Evolutionary conservation across 768 basidiomycete genomes (phyloP).

Genomic region (Pholiota microspora): DNA sequence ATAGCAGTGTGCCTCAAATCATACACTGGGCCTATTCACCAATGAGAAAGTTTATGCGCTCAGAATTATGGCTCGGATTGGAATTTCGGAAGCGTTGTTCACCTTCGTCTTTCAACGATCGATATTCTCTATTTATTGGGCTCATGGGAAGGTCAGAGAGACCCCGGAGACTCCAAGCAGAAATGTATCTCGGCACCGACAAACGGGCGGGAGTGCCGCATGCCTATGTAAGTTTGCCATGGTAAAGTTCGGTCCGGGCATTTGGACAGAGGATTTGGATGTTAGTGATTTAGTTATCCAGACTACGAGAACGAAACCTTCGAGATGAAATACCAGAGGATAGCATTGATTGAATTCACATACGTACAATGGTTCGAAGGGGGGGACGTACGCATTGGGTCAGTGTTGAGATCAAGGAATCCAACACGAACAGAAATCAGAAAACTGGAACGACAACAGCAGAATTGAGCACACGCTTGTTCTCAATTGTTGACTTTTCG

Average conservation of each 20-base stretch:
- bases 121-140: background rate
- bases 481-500: background rate
- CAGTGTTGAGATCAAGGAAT: background rate
- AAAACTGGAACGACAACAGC: background rate
- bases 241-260: too few species aligned
- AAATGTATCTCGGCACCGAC: background rate
- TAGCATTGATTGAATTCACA: background rate
- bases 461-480: background rate
- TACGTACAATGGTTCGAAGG: background rate
- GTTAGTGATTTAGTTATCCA: too few species aligned
- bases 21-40: too few species aligned
- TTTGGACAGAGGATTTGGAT: too few species aligned
- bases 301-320: background rate
- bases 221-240: too few species aligned
- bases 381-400: background rate
- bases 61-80: too few species aligned
- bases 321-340: background rate
- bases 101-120: background rate
- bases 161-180: background rate
- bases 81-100: too few species aligned
- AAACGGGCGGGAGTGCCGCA: too few species aligned
- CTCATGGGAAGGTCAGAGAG: background rate
- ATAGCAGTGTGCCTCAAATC: too few species aligned
- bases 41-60: too few species aligned
- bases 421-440: background rate